These are phyloP conservation scores for Teunomyces aglyptinius DNA, from an alignment of 805 yeast species.

Conservation along the genomic window DNA sequence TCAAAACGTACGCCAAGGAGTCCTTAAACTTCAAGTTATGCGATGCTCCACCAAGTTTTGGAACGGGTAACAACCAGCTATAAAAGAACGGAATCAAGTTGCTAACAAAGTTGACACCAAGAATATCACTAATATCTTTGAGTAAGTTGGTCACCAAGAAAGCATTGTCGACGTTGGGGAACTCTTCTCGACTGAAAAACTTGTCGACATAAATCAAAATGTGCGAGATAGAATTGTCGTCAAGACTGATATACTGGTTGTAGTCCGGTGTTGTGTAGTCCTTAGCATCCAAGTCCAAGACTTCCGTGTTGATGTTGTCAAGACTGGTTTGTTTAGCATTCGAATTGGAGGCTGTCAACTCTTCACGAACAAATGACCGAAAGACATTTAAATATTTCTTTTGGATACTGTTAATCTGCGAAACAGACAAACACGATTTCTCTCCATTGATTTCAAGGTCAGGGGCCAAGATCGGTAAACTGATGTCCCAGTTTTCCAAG, in stretches of 20 bases:
- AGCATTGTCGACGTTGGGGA: conserved; percentile 22
- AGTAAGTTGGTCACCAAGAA: conserved; percentile 21
- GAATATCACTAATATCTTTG: conserved; percentile 21
- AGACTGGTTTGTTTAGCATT: neutral
- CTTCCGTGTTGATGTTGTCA: conserved; percentile 10
- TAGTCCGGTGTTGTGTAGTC: conserved; percentile 37
- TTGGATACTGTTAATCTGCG: conserved; percentile 34
- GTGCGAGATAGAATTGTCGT: conserved; percentile 41
- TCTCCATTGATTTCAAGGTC: conserved; percentile 15
- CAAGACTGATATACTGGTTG: conserved; percentile 40
- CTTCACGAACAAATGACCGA: conserved; percentile 32
- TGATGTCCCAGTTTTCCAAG: conserved; percentile 43
- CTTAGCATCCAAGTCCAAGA: conserved; percentile 12
- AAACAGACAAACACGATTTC: conserved; percentile 15
- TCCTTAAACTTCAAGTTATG: conserved; percentile 22
- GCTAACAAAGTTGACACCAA: conserved; percentile 48
- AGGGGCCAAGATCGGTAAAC: conserved; percentile 32
- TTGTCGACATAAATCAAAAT: conserved; percentile 37
- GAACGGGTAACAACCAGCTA: conserved; percentile 37
- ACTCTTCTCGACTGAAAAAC: conserved; percentile 24
- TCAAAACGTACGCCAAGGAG: conserved; percentile 30
- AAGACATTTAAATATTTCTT: conserved; percentile 39
- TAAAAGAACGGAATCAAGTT: conserved; percentile 47
- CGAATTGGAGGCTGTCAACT: conserved; percentile 15
- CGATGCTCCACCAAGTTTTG: conserved; percentile 6